Base-by-base conservation (phyloP, 345 rosid genomes). In the Citrus australasica region DNA sequence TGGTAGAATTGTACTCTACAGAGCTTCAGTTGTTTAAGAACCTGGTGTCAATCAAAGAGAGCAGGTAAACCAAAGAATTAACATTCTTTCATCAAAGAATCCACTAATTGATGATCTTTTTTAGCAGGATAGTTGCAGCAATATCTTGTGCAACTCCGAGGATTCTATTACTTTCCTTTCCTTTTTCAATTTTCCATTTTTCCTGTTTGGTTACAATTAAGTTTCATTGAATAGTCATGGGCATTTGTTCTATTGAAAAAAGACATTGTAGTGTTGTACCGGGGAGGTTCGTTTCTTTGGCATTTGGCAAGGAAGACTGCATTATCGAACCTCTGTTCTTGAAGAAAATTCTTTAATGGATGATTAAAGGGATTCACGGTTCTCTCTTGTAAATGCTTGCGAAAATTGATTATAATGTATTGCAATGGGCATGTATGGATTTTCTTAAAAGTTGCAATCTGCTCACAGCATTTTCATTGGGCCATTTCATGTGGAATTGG, bases 1-100 rank as follows among this genome's bases (percentile, higher is more conserved):
- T 94, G 77, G 80, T 85, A 79, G 99, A 94, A 81, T 82, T 96
- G 75, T 96, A 91, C 81, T 96, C 99, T 73, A 86, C 92, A 0
- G 98, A 96, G 86, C 92, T 96, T 80, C 97, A 90, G 77, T 84
- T 96, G 83, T 96, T 96, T 81, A 94, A 90, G 86, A 90, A 88
- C 83, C 87, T 94, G 71, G 68, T 84, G 7, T 73, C 89, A 46
- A 71, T 82, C 73, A 88, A 90, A 73, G 97, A 92, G 61, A 92
- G 84, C 90, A 92, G 88, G 99, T 92, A 85, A 86, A 17, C 35
- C n/a, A 24, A 69, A 55, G 17, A 21, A 24, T 63, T 16, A 33
- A 42, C 55, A 62, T 42, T 51, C 28, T 21, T 7, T 63, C 38
- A 75, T 75, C 71, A 32, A 46, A 1, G 27, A 40, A 33, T 66